Base-by-base conservation (phyloP, 768 basidiomycete genomes). In the Boletus subparvulus region DNA sequence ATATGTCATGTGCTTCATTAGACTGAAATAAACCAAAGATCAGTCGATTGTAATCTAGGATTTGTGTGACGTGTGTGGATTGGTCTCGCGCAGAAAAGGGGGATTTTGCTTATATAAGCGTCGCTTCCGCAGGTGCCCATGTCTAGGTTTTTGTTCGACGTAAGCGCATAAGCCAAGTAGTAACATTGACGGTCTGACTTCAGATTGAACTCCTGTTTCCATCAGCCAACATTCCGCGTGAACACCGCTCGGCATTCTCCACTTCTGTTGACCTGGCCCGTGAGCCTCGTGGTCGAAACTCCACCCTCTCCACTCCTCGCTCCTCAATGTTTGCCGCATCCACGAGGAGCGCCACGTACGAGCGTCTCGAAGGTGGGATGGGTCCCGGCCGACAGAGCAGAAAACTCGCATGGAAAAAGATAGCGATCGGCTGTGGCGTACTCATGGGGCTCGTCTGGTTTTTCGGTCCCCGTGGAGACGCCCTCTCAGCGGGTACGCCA, bases 391-490 rank as follows among this genome's bases (percentile, higher is more conserved):
- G 80, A 21, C 58, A 59, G 24, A 57, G 68, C 48, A 75, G 58
- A 60, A 73, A 62, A 43, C 67, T 77, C 43, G 70, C 69, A 19
- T 90, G 88, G 88, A 89, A 83, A 70, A 87, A 83, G 73, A 79
- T 89, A 53, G 82, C 80, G 4, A 68, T 89, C 8, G 86, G 77
- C 4, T 85, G 83, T 50, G 77, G 69, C 2, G 68, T 83, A 1
- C 68, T 89, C 44, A 74, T 90, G 55, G 78, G 74, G 10, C 65
- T 88, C 43, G 81, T 91, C 28, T 92, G 83, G 78, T 73, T 90
- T 53, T 82, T 89, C 68, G 82, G 83, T 9, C 87, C 88, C 8
- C 69, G 64, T 47, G 50, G 53, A 7, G 59, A 57, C 44, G 52
- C 49, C 35, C 43, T 66, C 52, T 49, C 58, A 47, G 47, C 61